A percentile compares a stretch with the other conserved stretches of the same genome.
These are phyloP conservation scores for Parsonsia alboflavescens DNA, from an alignment of 257 asterid genomes.

Conservation along the genomic window DNA sequence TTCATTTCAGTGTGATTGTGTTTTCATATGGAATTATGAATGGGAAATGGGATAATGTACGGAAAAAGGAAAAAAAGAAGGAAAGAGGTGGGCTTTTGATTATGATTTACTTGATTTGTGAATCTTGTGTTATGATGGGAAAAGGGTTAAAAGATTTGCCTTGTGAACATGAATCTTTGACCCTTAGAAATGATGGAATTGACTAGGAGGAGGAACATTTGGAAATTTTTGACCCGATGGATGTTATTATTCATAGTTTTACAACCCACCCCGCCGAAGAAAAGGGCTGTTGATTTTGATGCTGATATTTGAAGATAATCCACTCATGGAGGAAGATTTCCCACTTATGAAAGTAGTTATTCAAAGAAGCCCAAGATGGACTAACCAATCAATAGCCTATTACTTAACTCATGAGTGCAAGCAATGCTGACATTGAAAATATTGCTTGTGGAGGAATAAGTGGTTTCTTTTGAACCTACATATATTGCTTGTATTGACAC, in stretches of 20 bases:
- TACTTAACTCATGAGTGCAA: conserved; percentile 19
- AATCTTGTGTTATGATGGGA: neutral
- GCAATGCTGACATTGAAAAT: conserved; percentile 13
- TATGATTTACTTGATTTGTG: neutral
- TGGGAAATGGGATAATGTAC: too few relatives aligned
- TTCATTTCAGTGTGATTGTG: too few relatives aligned
- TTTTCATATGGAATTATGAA: too few relatives aligned
- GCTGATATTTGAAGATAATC: conserved; percentile 22
- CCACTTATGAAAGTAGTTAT: conserved; percentile 20
- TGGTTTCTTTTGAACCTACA: neutral
- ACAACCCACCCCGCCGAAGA: neutral
- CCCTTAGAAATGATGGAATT: neutral
- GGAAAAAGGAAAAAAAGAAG: too few relatives aligned
- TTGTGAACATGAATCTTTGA: conserved; percentile 21
- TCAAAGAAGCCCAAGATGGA: conserved; percentile 5
- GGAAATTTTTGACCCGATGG: conserved; percentile 12
- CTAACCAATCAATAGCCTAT: conserved; percentile 8
- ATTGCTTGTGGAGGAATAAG: neutral
- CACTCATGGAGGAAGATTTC: conserved; percentile 23
- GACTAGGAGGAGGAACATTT: neutral
- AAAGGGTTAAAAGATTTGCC: neutral
- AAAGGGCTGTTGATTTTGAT: conserved; percentile 7
- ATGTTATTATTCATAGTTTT: neutral
- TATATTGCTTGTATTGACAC: neutral
- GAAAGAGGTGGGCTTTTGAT: neutral